phyloP scores from a whole-genome alignment of 441 rosid genomes.

The Eutrema salsugineum region DNA sequence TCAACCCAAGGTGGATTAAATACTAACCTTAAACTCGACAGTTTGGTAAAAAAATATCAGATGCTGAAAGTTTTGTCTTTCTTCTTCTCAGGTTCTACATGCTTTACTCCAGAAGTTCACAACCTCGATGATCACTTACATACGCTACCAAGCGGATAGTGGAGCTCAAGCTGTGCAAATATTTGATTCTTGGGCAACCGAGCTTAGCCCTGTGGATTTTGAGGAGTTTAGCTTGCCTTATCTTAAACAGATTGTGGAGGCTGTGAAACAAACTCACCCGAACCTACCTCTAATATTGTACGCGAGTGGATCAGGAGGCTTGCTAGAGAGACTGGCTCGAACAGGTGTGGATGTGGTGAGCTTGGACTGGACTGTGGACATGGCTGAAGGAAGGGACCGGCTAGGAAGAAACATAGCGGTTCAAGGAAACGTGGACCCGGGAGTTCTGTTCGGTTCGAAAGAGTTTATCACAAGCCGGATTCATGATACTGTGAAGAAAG shows the following conservation, averaged over 20 bases:
- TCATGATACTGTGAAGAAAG: constrained; percentile 82
- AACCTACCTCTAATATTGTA: constrained; percentile 82
- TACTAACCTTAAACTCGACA: neutral
- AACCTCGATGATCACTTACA: constrained; percentile 78
- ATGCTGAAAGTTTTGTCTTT: neutral
- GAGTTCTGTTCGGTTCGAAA: constrained; percentile 86
- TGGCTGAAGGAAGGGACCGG: constrained; percentile 92
- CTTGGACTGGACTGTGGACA: constrained; percentile 98
- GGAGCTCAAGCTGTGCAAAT: constrained; percentile 99
- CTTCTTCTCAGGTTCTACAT: constrained; percentile 61
- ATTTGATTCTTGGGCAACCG: constrained; percentile 97
- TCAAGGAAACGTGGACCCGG: constrained; percentile 94
- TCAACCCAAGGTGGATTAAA: constrained; percentile 59
- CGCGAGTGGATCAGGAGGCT: constrained; percentile 92
- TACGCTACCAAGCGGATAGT: constrained; percentile 75
- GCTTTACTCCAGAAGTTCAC: constrained; percentile 83
- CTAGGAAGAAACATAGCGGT: constrained; percentile 73
- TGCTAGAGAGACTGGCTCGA: constrained; percentile 80
- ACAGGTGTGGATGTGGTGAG: constrained; percentile 95
- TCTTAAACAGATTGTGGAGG: constrained; percentile 75
- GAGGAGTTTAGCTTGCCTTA: constrained; percentile 92
- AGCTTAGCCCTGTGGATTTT: constrained; percentile 92
- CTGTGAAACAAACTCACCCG: constrained; percentile 88
- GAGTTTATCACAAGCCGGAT: constrained; percentile 82
- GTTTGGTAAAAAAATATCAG: neutral